These are phyloP conservation scores for Cladosporium sp. DNA, from an alignment of 2,329 filamentous ascomycete species.

Conservation along the genomic window DNA sequence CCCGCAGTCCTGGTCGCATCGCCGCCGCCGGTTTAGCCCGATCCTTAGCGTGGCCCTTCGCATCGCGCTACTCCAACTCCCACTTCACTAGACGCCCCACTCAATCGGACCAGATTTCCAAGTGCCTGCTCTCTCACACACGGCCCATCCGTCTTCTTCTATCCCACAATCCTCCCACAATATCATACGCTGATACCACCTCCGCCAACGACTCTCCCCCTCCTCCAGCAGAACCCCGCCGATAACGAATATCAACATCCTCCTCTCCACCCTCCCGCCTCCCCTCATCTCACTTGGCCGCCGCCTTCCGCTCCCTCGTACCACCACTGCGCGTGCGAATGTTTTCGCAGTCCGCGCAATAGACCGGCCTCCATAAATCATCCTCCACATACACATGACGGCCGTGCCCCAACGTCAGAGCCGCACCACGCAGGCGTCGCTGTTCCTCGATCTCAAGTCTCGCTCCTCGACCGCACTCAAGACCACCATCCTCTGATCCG, in stretches of 20 bases:
- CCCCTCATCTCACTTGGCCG: too few relatives aligned
- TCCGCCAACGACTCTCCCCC: neutral
- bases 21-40: neutral
- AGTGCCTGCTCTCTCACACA: neutral
- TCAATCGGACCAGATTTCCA: neutral
- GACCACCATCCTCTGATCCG: conserved; percentile 7
- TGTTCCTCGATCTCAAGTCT: conserved; percentile 7
- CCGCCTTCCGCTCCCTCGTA: neutral
- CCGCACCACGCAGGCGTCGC: conserved; percentile 10
- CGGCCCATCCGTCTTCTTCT: neutral
- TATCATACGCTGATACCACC: neutral
- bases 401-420: conserved; percentile 1
- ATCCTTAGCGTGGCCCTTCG: neutral
- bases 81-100: neutral
- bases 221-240: neutral
- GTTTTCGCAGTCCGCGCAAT: neutral
- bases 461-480: conserved; percentile 11
- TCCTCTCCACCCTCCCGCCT: neutral
- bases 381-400: conserved; percentile 11
- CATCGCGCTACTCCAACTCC: neutral
- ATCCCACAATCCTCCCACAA: conserved; percentile 2
- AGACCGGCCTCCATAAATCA: neutral
- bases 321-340: neutral
- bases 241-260: neutral
- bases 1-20: neutral